Evolutionary conservation across 2,329 filamentous ascomycete species (phyloP).

Genomic region (Nemania sp.): DNA sequence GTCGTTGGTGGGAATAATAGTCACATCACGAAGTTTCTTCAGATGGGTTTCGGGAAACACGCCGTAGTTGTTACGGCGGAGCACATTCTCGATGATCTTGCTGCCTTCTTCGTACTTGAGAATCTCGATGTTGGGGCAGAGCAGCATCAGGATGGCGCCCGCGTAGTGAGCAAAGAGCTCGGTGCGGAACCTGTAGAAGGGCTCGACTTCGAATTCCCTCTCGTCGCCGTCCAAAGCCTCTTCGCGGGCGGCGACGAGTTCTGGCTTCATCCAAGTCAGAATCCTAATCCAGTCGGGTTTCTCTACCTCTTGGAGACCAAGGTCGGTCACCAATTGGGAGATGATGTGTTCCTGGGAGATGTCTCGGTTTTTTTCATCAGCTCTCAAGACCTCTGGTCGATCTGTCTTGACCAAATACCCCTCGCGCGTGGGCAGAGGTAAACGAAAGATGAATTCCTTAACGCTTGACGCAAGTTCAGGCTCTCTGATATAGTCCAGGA

Average conservation of each 20-base stretch:
- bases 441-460: constrained; percentile 30
- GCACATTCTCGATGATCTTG: constrained; percentile 5
- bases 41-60: constrained; percentile 20
- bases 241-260: constrained; percentile 18
- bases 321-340: constrained; percentile 10
- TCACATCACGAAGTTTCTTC: constrained; percentile 24
- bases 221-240: neutral
- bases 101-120: constrained; percentile 25
- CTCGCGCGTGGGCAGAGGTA: neutral
- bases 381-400: neutral
- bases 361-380: constrained; percentile 16
- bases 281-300: constrained; percentile 18
- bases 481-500: constrained; percentile 26
- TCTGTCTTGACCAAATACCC: neutral
- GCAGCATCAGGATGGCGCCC: constrained; percentile 17
- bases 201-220: neutral
- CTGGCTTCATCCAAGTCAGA: constrained; percentile 29
- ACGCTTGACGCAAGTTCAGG: constrained; percentile 17
- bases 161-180: constrained; percentile 23
- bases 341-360: constrained; percentile 23
- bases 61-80: constrained; percentile 28
- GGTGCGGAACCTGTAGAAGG: neutral
- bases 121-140: constrained; percentile 28
- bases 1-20: constrained; percentile 15
- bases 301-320: constrained; percentile 18